Evolutionary conservation across 2,329 filamentous ascomycete species (phyloP), one percentile per base, ranked within the genome.

Genomic region (Diaporthe sp.): DNA sequence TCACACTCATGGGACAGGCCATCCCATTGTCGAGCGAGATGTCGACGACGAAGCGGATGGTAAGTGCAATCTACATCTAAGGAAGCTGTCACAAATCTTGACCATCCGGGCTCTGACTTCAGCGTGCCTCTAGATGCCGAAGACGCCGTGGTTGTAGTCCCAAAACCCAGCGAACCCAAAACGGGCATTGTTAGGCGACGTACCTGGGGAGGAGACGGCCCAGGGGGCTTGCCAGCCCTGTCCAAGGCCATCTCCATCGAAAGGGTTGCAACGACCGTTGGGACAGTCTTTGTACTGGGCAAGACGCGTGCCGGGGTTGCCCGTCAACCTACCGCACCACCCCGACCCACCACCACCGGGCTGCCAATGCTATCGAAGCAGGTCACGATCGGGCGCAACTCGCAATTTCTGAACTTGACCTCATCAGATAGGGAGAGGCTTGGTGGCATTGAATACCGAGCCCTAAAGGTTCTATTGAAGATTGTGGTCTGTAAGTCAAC

Each of bases 361-460:
- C 61, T 66, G 30, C 61, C 61, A 51, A 66, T 66, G 32, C 79
- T 88, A 1, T 88, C 85, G 5, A 81, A 82, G 25, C 81, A 84
- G 47, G 83, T 83, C 0, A 66, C 61, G n/a, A 75, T 88, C 7
- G 86, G 86, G 0, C 81, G 85, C 2, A 88, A 88, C 73, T 87
- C 85, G 0, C 79, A 83, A 35, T 88, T 89, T 42, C n/a, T 66
- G 17, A 66, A 66, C 22, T 25, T 66, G 75, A 83, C 83, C 0
- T 78, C 80, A 0, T 76, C 82, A 25, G 85, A 86, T 58, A 79
- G 84, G 7, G 85, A 88, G 72, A 80, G 82, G n/a, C 80, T 89
- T 0, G 87, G 88, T 1, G 88, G 88, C 0, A 85, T 88, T 47
- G 88, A 89, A 77, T 89, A 89, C 56, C 83, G 86, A 0, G 86